phyloP scores from a whole-genome alignment of 176 grass and related monocot genomes.

The Otatea glauca region DNA sequence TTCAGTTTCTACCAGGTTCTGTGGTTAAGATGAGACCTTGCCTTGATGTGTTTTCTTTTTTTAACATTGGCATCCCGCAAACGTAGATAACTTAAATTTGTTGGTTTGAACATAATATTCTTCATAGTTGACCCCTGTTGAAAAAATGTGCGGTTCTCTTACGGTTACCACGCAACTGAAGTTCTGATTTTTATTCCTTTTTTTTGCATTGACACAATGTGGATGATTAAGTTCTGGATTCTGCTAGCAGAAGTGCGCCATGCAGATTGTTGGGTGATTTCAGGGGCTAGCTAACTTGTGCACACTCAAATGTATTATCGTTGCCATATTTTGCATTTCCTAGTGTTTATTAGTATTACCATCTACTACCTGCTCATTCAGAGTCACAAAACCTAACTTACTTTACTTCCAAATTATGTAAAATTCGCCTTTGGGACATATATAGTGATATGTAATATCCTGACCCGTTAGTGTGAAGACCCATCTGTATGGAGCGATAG shows the following conservation, averaged over 20 bases:
- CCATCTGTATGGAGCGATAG: too few species aligned
- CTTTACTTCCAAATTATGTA: constrained; percentile 48
- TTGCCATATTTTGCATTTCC: constrained; percentile 48
- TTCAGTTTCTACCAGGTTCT: background rate
- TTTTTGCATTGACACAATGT: background rate
- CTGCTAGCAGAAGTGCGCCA: too few species aligned
- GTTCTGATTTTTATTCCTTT: background rate
- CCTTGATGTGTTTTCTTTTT: background rate
- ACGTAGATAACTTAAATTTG: too few species aligned
- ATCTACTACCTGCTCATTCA: background rate
- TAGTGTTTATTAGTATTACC: constrained; percentile 48
- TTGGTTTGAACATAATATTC: background rate
- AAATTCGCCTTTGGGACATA: constrained; percentile 51
- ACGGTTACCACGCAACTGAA: background rate
- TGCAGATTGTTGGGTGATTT: too few species aligned
- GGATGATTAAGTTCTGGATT: constrained; percentile 33
- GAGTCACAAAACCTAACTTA: constrained; percentile 16
- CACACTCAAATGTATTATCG: constrained; percentile 42
- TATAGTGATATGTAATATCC: too few species aligned
- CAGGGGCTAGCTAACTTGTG: constrained; percentile 43
- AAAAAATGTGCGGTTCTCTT: background rate
- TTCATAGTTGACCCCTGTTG: background rate
- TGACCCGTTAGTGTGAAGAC: too few species aligned
- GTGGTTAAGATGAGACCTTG: constrained; percentile 2
- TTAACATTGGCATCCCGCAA: too few species aligned